These are phyloP conservation scores for Mitragyna speciosa DNA, from an alignment of 257 asterid species.

Conservation along the genomic window DNA sequence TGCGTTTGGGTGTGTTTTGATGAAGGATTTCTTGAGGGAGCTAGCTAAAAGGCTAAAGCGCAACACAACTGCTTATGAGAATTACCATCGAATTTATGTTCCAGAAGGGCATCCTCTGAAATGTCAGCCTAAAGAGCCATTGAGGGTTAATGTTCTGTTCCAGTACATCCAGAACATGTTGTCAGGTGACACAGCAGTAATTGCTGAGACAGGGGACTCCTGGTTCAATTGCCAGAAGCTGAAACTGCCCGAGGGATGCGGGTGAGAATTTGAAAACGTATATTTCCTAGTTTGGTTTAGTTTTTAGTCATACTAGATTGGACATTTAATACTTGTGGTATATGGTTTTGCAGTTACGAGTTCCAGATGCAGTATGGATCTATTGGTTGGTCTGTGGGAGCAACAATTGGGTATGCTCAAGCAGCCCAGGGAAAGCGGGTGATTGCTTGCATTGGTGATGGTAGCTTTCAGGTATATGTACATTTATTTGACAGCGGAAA, in stretches of 20 bases:
- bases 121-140: constrained; percentile 51
- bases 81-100: constrained; percentile 68
- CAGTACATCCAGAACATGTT: constrained; percentile 68
- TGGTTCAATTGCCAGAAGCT: constrained; percentile 89
- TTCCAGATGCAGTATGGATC: constrained; percentile 90
- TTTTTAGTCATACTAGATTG: background rate
- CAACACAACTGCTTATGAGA: constrained; percentile 72
- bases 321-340: background rate
- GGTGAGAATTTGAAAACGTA: constrained; percentile 39
- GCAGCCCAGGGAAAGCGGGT: constrained; percentile 65
- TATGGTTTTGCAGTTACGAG: constrained; percentile 49
- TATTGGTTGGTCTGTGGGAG: constrained; percentile 92
- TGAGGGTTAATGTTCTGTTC: constrained; percentile 73
- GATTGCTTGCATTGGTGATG: constrained; percentile 82
- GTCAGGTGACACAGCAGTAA: constrained; percentile 60
- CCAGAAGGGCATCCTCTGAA: constrained; percentile 65
- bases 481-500: background rate
- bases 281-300: background rate
- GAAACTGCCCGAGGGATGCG: constrained; percentile 63
- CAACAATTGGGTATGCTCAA: constrained; percentile 85
- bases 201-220: constrained; percentile 84
- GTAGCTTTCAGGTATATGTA: constrained; percentile 73
- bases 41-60: constrained; percentile 56
- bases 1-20: constrained; percentile 67
- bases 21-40: constrained; percentile 71